Conservation (phyloP, 768 basidiomycete genomes). For the Mycena floridula region DNA sequence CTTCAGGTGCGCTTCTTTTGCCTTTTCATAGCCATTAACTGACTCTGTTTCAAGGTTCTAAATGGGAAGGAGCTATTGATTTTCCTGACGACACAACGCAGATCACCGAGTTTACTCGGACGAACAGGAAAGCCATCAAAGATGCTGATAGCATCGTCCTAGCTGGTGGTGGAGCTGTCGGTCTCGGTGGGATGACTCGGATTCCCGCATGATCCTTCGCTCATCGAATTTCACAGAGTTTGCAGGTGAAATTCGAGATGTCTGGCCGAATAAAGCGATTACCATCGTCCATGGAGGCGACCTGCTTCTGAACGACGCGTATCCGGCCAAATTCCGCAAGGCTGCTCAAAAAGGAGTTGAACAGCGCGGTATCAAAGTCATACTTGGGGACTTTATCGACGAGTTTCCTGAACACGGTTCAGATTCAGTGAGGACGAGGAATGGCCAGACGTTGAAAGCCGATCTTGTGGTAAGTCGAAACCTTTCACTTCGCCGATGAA, state of each 20-base stretch:
- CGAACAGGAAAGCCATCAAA: constrained; percentile 18
- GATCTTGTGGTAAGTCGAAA: constrained; percentile 50
- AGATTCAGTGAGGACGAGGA: constrained; percentile 39
- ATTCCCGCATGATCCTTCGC: constrained; percentile 6
- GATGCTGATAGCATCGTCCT: constrained; percentile 30
- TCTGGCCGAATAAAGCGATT: constrained; percentile 36
- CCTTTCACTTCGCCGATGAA: neutral
- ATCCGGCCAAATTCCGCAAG: constrained; percentile 48
- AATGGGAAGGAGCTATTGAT: constrained; percentile 34
- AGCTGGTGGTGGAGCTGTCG: constrained; percentile 37
- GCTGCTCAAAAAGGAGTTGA: constrained; percentile 34
- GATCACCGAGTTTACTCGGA: constrained; percentile 16
- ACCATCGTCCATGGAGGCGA: constrained; percentile 55
- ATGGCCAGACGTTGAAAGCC: constrained; percentile 40
- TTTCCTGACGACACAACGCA: constrained; percentile 21
- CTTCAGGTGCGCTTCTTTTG: constrained; percentile 50
- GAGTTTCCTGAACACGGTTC: constrained; percentile 30
- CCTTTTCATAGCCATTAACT: too few relatives aligned
- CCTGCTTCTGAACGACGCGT: constrained; percentile 50
- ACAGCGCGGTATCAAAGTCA: constrained; percentile 40
- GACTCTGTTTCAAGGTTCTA: too few relatives aligned
- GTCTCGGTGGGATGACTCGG: constrained; percentile 17
- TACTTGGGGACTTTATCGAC: constrained; percentile 51
- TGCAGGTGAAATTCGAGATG: constrained; percentile 37
- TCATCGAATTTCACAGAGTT: constrained; percentile 21